A percentile compares a stretch with the other conserved stretches of the same genome.
Conservation (phyloP, 495 filamentous ascomycete species). For the Penicillium salamii region DNA sequence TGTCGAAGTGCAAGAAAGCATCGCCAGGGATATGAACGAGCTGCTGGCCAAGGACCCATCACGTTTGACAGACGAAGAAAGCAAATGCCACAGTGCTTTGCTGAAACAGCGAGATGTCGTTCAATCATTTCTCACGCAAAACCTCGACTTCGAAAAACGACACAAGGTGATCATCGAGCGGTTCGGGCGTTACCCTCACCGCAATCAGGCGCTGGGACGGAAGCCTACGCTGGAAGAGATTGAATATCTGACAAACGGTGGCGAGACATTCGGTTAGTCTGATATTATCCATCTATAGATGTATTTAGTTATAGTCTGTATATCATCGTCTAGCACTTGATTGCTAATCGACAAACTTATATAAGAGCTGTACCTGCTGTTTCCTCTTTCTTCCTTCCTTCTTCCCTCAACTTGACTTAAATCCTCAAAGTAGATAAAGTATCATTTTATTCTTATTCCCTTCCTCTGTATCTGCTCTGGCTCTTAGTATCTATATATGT, state of each 20-base stretch:
- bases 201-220: conserved; percentile 21
- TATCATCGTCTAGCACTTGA: not conserved
- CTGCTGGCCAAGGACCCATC: conserved; percentile 13
- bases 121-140: conserved; percentile 6
- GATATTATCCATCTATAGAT: not conserved
- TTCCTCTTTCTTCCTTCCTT: not conserved
- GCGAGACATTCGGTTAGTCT: conserved; percentile 19
- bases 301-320: not conserved
- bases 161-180: conserved; percentile 28
- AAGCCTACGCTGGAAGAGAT: conserved; percentile 20
- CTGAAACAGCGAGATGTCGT: conserved; percentile 10
- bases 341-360: too few relatives aligned
- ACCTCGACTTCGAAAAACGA: conserved; percentile 20
- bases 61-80: conserved; percentile 16
- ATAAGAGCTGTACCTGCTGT: too few relatives aligned
- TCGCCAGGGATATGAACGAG: conserved; percentile 14
- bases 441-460: too few relatives aligned
- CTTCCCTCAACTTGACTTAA: too few relatives aligned
- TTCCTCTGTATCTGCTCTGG: too few relatives aligned
- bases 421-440: too few relatives aligned
- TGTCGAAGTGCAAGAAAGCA: conserved; percentile 19
- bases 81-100: conserved; percentile 12
- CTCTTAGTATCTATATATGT: too few relatives aligned
- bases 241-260: conserved; percentile 24
- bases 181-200: conserved; percentile 29